A percentile compares a stretch with the other conserved stretches of the same genome.
Conservation (phyloP, 177 flowering plant genomes). For the Vitis hybrid region DNA sequence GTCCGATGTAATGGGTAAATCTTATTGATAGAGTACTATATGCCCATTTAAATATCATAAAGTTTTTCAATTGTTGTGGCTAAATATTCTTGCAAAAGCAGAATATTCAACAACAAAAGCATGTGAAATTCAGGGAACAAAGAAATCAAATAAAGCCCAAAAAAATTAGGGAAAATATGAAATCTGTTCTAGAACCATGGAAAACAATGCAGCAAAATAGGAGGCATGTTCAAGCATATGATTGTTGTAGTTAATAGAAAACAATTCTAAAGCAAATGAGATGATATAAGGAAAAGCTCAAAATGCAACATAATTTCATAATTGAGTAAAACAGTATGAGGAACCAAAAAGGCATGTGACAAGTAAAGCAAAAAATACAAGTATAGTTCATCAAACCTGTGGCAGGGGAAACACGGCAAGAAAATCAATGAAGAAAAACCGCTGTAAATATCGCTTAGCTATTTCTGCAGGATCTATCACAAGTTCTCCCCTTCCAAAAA, state of each 20-base stretch:
- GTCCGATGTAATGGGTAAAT: too few relatives aligned
- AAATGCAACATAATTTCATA: too few relatives aligned
- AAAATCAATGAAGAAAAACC: slow-evolving; percentile 55
- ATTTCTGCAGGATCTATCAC: slow-evolving; percentile 60
- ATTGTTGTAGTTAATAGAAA: too few relatives aligned
- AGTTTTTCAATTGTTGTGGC: too few relatives aligned
- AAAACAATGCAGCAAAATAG: neutral
- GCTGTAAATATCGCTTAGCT: slow-evolving; percentile 48
- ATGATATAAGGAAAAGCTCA: too few relatives aligned
- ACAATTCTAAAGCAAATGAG: too few relatives aligned
- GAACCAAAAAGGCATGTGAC: neutral
- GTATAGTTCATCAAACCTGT: slow-evolving; percentile 38
- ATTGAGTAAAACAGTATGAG: neutral
- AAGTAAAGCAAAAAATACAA: neutral
- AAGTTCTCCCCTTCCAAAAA: slow-evolving; percentile 74
- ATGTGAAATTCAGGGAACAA: neutral
- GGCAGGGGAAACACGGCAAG: slow-evolving; percentile 66
- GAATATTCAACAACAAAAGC: neutral
- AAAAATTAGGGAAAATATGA: neutral
- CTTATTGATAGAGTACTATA: too few relatives aligned
- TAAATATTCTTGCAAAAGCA: too few relatives aligned
- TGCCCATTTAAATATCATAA: too few relatives aligned
- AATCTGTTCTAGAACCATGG: neutral
- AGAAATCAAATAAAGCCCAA: too few relatives aligned
- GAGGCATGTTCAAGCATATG: too few relatives aligned